Conservation (phyloP, 139 green algal genomes). For the Pleodorina starrii region DNA sequence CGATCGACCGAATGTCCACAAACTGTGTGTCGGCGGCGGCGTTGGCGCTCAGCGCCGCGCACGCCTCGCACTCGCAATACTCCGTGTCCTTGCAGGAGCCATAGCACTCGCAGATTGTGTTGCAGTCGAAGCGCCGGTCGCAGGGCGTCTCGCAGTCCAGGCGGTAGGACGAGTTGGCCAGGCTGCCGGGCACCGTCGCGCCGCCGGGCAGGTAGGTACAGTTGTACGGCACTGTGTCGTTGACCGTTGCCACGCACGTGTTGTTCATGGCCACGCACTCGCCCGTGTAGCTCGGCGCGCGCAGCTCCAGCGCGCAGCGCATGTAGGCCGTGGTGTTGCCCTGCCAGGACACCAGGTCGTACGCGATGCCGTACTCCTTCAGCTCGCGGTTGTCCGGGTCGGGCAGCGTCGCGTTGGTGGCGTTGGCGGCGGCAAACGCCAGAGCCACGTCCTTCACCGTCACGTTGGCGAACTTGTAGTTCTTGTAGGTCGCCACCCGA, state of each 20-base stretch:
- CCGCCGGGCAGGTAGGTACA: slow-evolving; percentile 51
- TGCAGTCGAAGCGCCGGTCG: slow-evolving; percentile 66
- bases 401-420: slow-evolving; percentile 29
- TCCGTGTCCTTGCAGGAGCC: slow-evolving; percentile 45
- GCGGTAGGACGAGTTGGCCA: slow-evolving; percentile 53
- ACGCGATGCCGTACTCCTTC: slow-evolving; percentile 28
- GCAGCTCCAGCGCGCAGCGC: slow-evolving; percentile 61
- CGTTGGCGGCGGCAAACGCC: background rate
- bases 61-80: slow-evolving; percentile 69
- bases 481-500: background rate
- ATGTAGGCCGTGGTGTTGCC: slow-evolving; percentile 73
- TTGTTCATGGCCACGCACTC: slow-evolving; percentile 60
- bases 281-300: slow-evolving; percentile 72
- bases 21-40: slow-evolving; percentile 60
- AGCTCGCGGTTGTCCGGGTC: background rate
- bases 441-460: background rate
- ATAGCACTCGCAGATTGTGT: slow-evolving; percentile 69
- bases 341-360: slow-evolving; percentile 70
- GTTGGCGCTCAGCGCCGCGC: slow-evolving; percentile 39
- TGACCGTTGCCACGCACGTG: slow-evolving; percentile 50
- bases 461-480: slow-evolving; percentile 8
- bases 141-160: slow-evolving; percentile 64
- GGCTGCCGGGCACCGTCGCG: slow-evolving; percentile 24
- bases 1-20: slow-evolving; percentile 47
- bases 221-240: slow-evolving; percentile 60